phyloP scores from a whole-genome alignment of 805 yeast species.

The Dipodascopsis uninucleata region DNA sequence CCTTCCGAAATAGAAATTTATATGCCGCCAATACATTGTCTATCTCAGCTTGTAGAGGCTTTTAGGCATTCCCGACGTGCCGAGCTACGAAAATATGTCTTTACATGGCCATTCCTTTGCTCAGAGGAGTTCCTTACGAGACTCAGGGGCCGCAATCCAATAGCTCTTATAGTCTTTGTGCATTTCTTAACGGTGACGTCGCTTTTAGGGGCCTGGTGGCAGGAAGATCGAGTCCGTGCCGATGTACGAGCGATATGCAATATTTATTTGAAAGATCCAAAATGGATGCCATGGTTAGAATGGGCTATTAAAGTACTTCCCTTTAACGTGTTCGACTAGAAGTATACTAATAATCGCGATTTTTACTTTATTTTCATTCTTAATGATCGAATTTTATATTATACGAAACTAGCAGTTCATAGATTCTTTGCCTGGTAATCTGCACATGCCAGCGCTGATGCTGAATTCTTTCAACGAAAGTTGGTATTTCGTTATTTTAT shows the following conservation, averaged over 20 bases:
- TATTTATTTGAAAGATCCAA: constrained; percentile 6
- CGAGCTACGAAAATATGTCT: constrained; percentile 26
- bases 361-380: too few species aligned
- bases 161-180: constrained; percentile 20
- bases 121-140: constrained; percentile 20
- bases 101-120: constrained; percentile 26
- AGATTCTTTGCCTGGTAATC: too few species aligned
- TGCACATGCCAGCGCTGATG: too few species aligned
- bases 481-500: too few species aligned
- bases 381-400: too few species aligned
- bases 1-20: constrained; percentile 18
- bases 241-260: constrained; percentile 18
- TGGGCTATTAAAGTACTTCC: constrained; percentile 23
- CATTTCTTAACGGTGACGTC: constrained; percentile 24
- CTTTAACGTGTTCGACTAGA: constrained; percentile 6
- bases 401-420: too few species aligned
- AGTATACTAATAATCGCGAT: too few species aligned
- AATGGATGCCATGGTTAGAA: constrained; percentile 25
- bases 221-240: constrained; percentile 24
- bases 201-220: constrained; percentile 26
- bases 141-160: constrained; percentile 15
- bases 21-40: constrained; percentile 17
- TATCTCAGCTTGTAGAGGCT: constrained; percentile 16
- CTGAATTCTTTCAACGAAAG: too few species aligned
- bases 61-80: constrained; percentile 21